These are phyloP conservation scores for Raddia distichophylla DNA, from an alignment of 176 grass and related monocot species.

Conservation along the genomic window DNA sequence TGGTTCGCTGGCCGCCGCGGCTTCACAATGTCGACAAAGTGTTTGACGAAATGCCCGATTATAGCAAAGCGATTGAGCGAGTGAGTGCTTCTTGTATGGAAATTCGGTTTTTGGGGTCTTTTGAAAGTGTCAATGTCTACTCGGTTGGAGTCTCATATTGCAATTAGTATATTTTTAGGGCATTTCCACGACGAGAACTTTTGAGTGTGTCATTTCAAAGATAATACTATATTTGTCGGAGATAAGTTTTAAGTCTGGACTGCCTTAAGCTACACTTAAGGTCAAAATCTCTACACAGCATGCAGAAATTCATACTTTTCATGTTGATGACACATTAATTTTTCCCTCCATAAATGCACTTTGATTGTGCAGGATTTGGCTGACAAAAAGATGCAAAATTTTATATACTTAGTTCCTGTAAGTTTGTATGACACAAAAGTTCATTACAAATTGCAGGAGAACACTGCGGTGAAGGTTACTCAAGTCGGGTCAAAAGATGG, in stretches of 20 bases:
- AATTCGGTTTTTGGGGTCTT: neutral
- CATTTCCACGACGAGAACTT: neutral
- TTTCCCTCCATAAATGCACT: neutral
- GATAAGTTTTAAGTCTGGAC: neutral
- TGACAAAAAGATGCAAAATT: neutral
- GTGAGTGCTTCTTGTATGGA: neutral
- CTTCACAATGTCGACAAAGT: neutral
- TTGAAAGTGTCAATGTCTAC: neutral
- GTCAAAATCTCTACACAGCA: neutral
- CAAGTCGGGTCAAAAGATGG: constrained; percentile 57
- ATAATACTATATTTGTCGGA: neutral
- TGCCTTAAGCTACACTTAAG: neutral
- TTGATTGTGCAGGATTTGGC: neutral
- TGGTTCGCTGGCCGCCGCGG: no score
- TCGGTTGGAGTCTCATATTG: neutral
- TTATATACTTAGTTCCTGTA: neutral
- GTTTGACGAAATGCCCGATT: constrained; percentile 25
- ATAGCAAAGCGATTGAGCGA: neutral
- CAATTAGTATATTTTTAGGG: neutral
- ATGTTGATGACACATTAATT: neutral
- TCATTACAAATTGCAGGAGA: constrained; percentile 55
- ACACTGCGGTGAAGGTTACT: constrained; percentile 54
- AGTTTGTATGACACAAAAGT: neutral
- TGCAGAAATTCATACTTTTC: neutral
- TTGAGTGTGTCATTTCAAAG: neutral